Evolutionary conservation across 225 moss, liverwort and hornwort genomes (phyloP), one percentile per base, ranked within the genome.

Genomic region (Physcomitrellopsis africana): DNA sequence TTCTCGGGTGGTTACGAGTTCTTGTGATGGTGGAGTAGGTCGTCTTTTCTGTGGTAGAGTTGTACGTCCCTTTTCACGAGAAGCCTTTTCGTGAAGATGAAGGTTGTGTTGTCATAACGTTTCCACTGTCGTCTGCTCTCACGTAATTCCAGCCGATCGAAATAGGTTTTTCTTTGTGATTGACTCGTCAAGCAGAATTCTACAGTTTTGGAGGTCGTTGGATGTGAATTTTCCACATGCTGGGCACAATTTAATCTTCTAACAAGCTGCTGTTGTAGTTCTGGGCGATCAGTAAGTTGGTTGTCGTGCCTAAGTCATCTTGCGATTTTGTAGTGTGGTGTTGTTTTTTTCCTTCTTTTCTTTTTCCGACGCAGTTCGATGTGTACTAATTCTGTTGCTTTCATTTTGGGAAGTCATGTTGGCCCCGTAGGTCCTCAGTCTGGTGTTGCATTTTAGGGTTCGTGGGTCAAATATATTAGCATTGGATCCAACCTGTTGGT

Each of bases 301-400:
- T 49, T 68, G 62, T 32, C 1, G 48, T 61, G 61, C 10, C 41
- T 42, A 16, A 75, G 79, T n/a, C n/a, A n/a, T n/a, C 14, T 51
- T n/a, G 49, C 56, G 44, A 49, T 79, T 66, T 61, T 65, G 51
- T 52, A 42, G 43, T 42, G 49, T 69, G 58, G 47, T 47, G 54
- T 23, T 14, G 49, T 72, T 68, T 61, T 45, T 27, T 24, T 11
- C 1, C 24, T 24, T 24, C 24, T 1, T 24, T 24, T 24, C 24
- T 24, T 5, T 37, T 37, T 37, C 32, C 32, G 67, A 43, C 71
- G 63, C 72, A 79, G 79, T 83, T 83, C 32, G 37, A 51, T 43
- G 11, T 67, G 29, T 13, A 27, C 26, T 71, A 17, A 61, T 54
- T 53, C 46, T 3, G 42, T 71, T 12, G 26, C 45, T 1, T 7